phyloP scores from a whole-genome alignment of 2,329 filamentous ascomycete species.

The Coniochaeta prunicola region DNA sequence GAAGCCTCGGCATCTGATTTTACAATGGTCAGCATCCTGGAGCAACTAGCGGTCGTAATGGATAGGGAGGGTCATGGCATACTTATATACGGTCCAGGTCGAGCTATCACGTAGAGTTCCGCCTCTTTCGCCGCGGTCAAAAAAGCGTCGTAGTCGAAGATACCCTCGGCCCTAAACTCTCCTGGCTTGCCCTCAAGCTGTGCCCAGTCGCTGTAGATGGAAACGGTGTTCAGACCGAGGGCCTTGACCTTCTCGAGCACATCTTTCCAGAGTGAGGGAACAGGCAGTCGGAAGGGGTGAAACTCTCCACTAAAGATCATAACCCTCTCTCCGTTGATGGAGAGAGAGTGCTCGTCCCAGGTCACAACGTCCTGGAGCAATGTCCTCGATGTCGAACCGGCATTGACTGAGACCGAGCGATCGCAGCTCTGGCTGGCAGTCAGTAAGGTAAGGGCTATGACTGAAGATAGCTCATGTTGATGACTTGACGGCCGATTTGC shows the following conservation, averaged over 20 bases:
- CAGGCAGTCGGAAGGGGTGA: slow-evolving; percentile 46
- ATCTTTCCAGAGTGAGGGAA: slow-evolving; percentile 45
- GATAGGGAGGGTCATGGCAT: background rate
- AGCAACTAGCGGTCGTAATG: no score
- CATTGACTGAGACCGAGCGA: background rate
- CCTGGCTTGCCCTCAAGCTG: slow-evolving; percentile 62
- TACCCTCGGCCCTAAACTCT: slow-evolving; percentile 56
- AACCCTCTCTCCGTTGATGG: slow-evolving; percentile 58
- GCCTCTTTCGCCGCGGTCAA: slow-evolving; percentile 60
- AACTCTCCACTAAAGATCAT: slow-evolving; percentile 62
- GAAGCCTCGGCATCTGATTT: slow-evolving; percentile 41
- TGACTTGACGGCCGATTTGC: background rate
- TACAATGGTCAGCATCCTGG: background rate
- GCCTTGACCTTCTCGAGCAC: slow-evolving; percentile 70
- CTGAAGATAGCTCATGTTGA: background rate
- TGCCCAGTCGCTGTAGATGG: slow-evolving; percentile 67
- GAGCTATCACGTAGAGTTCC: slow-evolving; percentile 62
- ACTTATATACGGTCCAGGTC: slow-evolving; percentile 9
- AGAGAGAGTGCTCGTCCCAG: slow-evolving; percentile 61
- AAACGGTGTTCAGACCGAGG: slow-evolving; percentile 63
- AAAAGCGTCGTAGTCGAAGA: slow-evolving; percentile 62
- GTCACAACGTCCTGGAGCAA: slow-evolving; percentile 33
- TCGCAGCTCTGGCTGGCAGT: background rate
- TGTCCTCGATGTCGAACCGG: background rate
- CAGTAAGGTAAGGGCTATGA: background rate